phyloP scores from a whole-genome alignment of 169 alveolate species.

The Hepatocystis sp. region DNA sequence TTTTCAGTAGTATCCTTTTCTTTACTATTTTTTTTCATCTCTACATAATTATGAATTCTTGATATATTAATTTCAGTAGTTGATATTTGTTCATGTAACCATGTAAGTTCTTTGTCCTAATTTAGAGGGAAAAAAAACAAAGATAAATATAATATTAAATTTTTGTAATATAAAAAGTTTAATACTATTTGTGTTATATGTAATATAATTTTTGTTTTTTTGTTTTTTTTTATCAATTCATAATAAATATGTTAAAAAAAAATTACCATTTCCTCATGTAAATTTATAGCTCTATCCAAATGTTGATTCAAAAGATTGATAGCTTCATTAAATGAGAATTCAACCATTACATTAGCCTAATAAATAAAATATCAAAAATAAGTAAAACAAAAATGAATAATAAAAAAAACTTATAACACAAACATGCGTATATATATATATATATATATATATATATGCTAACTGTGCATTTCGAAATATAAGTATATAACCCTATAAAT shows the following conservation, averaged over 20 bases:
- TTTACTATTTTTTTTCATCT: conserved; percentile 80
- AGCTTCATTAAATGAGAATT: conserved; percentile 91
- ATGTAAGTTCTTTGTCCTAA: conserved; percentile 87
- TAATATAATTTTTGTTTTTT: no score
- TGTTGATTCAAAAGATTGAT: conserved; percentile 85
- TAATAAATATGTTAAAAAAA: no score
- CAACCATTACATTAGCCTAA: conserved; percentile 92
- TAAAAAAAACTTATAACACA: no score
- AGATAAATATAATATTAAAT: not conserved
- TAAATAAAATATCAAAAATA: conserved; percentile 12
- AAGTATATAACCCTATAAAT: not conserved
- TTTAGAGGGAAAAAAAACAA: conserved; percentile 2
- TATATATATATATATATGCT: not conserved
- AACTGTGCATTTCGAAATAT: conserved; percentile 25
- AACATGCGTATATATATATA: no score
- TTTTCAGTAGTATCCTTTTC: conserved; percentile 61
- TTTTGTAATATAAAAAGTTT: no score
- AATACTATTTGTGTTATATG: no score
- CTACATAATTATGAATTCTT: conserved; percentile 90
- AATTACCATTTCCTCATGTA: conserved; percentile 79
- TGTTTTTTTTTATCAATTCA: no score
- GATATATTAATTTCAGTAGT: conserved; percentile 92
- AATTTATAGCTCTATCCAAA: conserved; percentile 79
- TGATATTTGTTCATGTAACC: conserved; percentile 89
- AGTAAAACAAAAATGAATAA: no score